phyloP scores from a whole-genome alignment of 2,329 filamentous ascomycete species.

The Ustilaginoidea virens region DNA sequence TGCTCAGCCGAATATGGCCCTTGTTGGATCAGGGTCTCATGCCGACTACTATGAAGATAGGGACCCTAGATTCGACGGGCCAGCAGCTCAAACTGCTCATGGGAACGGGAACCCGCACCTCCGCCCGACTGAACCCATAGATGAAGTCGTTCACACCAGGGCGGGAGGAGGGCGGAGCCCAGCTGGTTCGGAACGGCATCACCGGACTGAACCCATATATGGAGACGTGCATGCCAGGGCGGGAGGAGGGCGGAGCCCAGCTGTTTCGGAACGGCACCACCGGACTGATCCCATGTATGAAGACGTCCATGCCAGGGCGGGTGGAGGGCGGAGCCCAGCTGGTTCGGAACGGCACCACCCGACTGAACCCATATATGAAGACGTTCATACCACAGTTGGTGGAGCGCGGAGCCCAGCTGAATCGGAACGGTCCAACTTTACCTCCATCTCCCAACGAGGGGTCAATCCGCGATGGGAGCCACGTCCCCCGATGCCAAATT shows the following conservation, averaged over 20 bases:
- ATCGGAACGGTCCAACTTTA: conserved; percentile 75
- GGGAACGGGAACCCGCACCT: too few relatives aligned
- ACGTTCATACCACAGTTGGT: conserved; percentile 34
- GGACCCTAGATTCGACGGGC: conserved; percentile 58
- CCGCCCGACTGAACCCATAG: conserved; percentile 32
- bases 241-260: conserved; percentile 49
- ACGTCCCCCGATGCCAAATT: conserved; percentile 26
- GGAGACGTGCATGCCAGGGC: conserved; percentile 44
- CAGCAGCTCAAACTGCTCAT: conserved; percentile 23
- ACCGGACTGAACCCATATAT: conserved; percentile 33
- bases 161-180: conserved; percentile 47
- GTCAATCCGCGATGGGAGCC: conserved; percentile 79
- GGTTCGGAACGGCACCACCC: conserved; percentile 65
- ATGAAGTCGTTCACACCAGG: conserved; percentile 46
- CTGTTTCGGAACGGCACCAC: conserved; percentile 63
- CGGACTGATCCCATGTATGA: conserved; percentile 42
- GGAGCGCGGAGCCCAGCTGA: conserved; percentile 55
- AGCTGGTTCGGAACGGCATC: conserved; percentile 58
- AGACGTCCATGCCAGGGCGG: conserved; percentile 36
- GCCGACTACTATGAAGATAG: conserved; percentile 80
- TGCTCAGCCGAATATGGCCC: conserved; percentile 18
- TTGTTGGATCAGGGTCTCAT: conserved; percentile 14
- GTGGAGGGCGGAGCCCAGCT: conserved; percentile 51
- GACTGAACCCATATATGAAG: conserved; percentile 42
- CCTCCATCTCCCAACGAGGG: conserved; percentile 75